A percentile compares a stretch with the other conserved stretches of the same genome.
Evolutionary conservation across 305 asterid species (phyloP).

Genomic region (Vinca major): DNA sequence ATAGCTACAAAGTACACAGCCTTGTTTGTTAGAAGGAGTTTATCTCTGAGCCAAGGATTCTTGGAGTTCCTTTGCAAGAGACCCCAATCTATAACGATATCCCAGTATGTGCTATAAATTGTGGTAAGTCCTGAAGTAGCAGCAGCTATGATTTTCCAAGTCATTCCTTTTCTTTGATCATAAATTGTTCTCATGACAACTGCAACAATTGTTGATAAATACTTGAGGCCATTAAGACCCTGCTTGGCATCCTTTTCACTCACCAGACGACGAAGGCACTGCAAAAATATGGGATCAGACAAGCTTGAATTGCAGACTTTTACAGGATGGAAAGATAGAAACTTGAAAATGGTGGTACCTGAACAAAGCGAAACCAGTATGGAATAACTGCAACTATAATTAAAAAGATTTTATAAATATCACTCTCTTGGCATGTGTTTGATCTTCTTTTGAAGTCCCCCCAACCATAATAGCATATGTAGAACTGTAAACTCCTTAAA

Average conservation of each 20-base stretch:
- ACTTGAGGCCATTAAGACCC: conserved; percentile 46
- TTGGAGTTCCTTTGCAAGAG: conserved; percentile 38
- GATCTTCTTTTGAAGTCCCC: conserved; percentile 55
- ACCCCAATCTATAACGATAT: conserved; percentile 76
- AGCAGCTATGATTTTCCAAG: conserved; percentile 46
- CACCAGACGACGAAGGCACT: conserved; percentile 59
- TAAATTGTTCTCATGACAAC: conserved; percentile 54
- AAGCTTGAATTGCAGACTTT: not conserved
- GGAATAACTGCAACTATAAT: conserved; percentile 58
- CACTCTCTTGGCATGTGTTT: conserved; percentile 23
- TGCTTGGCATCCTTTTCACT: conserved; percentile 47
- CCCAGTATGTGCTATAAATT: conserved; percentile 62
- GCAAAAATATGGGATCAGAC: not conserved
- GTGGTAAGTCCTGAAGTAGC: conserved; percentile 64
- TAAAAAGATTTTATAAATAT: conserved; percentile 24
- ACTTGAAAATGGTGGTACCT: conserved; percentile 31
- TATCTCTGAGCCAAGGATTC: conserved; percentile 80
- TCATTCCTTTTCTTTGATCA: conserved; percentile 15
- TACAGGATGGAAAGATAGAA: not conserved
- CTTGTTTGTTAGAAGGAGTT: conserved; percentile 54
- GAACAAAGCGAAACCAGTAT: conserved; percentile 64
- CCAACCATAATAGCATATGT: conserved; percentile 61
- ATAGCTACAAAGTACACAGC: conserved; percentile 62
- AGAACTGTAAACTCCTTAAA: conserved; percentile 59
- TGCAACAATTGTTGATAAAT: conserved; percentile 63